Conservation (phyloP, 2,329 filamentous ascomycete species). For the Epicoccum nigrum region DNA sequence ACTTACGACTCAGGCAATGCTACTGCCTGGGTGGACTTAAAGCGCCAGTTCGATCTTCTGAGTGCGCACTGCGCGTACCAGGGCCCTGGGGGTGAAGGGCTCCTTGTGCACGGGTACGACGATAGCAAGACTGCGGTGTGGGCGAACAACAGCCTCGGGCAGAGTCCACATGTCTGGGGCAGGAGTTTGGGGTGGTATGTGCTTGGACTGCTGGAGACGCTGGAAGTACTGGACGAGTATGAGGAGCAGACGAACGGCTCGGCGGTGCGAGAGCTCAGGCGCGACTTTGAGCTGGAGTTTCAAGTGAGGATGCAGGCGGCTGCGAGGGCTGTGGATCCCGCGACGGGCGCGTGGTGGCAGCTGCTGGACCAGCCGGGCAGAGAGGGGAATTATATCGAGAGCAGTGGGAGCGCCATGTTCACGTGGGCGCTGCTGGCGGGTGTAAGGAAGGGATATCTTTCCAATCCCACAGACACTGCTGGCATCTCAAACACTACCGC, state of each 20-base stretch:
- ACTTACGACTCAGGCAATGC: slow-evolving; percentile 8
- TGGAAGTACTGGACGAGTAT: slow-evolving; percentile 47
- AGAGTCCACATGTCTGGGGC: slow-evolving; percentile 61
- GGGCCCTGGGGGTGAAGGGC: neutral
- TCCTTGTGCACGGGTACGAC: slow-evolving; percentile 64
- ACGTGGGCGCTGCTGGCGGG: slow-evolving; percentile 60
- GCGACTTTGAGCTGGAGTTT: neutral
- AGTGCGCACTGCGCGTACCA: slow-evolving; percentile 51
- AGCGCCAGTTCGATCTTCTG: slow-evolving; percentile 47
- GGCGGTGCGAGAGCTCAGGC: neutral
- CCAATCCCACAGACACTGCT: neutral
- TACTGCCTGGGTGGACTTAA: slow-evolving; percentile 22
- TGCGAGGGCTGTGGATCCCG: slow-evolving; percentile 24
- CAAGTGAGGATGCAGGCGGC: neutral
- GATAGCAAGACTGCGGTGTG: slow-evolving; percentile 56
- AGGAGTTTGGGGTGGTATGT: slow-evolving; percentile 62
- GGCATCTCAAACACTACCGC: neutral
- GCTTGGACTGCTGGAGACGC: slow-evolving; percentile 57
- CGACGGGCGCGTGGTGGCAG: slow-evolving; percentile 62
- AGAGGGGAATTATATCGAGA: slow-evolving; percentile 65
- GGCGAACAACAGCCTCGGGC: slow-evolving; percentile 59
- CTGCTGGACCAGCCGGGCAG: slow-evolving; percentile 58
- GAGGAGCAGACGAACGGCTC: neutral
- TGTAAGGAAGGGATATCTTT: slow-evolving; percentile 45
- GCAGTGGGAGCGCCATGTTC: slow-evolving; percentile 65